Evolutionary conservation across 2,329 filamentous ascomycete genomes (phyloP).

Genomic region (Fusarium brevicatenulatum): DNA sequence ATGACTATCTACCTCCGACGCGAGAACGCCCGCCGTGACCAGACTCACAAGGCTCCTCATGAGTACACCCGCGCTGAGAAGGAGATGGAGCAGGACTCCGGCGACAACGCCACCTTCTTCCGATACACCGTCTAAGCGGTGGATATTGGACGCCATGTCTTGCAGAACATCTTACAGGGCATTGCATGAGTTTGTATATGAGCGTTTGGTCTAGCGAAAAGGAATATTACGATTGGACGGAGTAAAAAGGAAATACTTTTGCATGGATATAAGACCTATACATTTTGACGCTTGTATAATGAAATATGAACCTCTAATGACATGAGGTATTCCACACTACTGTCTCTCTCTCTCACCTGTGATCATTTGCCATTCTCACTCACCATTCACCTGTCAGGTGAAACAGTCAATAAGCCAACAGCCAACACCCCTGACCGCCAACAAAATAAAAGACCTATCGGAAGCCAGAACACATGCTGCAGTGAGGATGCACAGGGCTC

Average conservation of each 20-base stretch:
- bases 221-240: conserved; percentile 11
- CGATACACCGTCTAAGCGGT: conserved; percentile 60
- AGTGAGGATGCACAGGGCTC: conserved; percentile 7
- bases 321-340: conserved; percentile 11
- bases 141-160: conserved; percentile 6
- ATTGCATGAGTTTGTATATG: conserved; percentile 38
- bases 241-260: conserved; percentile 8
- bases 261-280: conserved; percentile 23
- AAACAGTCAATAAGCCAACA: conserved; percentile 11
- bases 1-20: conserved; percentile 68
- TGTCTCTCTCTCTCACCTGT: background rate
- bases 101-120: conserved; percentile 67
- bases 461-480: conserved; percentile 2
- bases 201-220: conserved; percentile 26
- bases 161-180: conserved; percentile 41
- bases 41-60: conserved; percentile 56
- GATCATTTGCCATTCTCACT: background rate
- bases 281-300: conserved; percentile 23
- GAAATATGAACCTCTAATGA: conserved; percentile 25
- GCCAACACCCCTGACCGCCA: background rate
- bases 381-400: background rate
- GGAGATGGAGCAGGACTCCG: conserved; percentile 61
- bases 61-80: conserved; percentile 66
- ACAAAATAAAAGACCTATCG: background rate
- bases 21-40: conserved; percentile 66